A percentile compares a stretch with the other conserved stretches of the same genome.
phyloP scores from a whole-genome alignment of 2,329 filamentous ascomycete genomes.

The Magnaporthiopsis incrustans region DNA sequence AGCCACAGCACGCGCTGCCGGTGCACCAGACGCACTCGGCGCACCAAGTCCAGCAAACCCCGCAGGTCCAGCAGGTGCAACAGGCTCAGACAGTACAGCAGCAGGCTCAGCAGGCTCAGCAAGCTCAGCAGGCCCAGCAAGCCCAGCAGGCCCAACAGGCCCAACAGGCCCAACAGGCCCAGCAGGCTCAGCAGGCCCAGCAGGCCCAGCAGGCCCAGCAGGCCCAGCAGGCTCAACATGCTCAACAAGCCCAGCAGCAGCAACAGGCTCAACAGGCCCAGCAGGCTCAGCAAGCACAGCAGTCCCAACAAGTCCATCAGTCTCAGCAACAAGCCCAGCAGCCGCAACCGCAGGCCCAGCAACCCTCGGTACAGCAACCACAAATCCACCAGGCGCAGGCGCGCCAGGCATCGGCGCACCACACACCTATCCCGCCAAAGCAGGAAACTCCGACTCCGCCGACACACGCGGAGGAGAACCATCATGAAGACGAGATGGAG shows the following conservation, averaged over 20 bases:
- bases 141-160: constrained; percentile 24
- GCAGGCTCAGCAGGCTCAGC: constrained; percentile 12
- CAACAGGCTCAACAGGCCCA: constrained; percentile 22
- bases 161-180: constrained; percentile 21
- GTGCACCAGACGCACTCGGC: constrained; percentile 5
- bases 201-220: constrained; percentile 10
- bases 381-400: constrained; percentile 22
- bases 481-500: constrained; percentile 43
- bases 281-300: constrained; percentile 15
- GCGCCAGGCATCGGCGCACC: constrained; percentile 7
- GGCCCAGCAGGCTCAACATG: constrained; percentile 14
- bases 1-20: constrained; percentile 16
- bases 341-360: constrained; percentile 17
- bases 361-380: constrained; percentile 16
- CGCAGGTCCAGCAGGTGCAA: constrained; percentile 22
- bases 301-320: constrained; percentile 13
- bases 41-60: constrained; percentile 11
- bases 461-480: constrained; percentile 21
- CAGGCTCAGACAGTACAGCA: constrained; percentile 17
- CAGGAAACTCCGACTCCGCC: constrained; percentile 14
- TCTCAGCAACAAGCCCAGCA: constrained; percentile 18
- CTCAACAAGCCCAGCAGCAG: constrained; percentile 14
- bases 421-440: constrained; percentile 11
- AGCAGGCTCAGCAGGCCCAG: constrained; percentile 14
- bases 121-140: constrained; percentile 26